A percentile compares a stretch with the other conserved stretches of the same genome.
Conservation (phyloP, 345 rosid species). For the Bruguiera parviflora region DNA sequence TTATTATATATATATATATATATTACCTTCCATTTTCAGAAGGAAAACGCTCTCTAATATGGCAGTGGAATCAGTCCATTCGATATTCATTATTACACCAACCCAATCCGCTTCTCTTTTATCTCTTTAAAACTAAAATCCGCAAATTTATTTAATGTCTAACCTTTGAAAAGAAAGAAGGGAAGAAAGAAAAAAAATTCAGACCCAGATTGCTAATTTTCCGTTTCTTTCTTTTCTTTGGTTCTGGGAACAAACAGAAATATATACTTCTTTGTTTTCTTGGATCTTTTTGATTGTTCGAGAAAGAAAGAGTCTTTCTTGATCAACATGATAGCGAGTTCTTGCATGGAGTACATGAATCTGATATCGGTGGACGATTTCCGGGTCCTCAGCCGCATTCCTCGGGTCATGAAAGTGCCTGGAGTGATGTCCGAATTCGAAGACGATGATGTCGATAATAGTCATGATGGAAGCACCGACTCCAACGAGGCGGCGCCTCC, state of each 20-base stretch:
- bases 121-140: slow-evolving; percentile 18
- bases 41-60: slow-evolving; percentile 5
- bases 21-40: slow-evolving; percentile 10
- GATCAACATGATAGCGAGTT: slow-evolving; percentile 39
- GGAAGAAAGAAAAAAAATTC: too few relatives aligned
- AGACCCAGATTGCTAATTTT: too few relatives aligned
- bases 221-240: slow-evolving; percentile 14
- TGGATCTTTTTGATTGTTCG: not conserved
- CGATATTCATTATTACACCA: slow-evolving; percentile 3
- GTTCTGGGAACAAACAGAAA: too few relatives aligned
- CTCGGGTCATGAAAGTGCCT: slow-evolving; percentile 35
- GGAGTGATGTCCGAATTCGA: slow-evolving; percentile 38
- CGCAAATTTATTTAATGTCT: too few relatives aligned
- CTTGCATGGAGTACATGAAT: slow-evolving; percentile 48
- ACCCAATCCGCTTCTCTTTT: slow-evolving; percentile 1
- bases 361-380: slow-evolving; percentile 61
- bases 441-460: slow-evolving; percentile 8
- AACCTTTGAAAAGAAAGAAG: too few relatives aligned
- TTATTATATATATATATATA: too few relatives aligned
- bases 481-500: slow-evolving; percentile 4
- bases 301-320: too few relatives aligned
- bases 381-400: slow-evolving; percentile 49
- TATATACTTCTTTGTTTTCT: too few relatives aligned
- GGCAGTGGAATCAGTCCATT: slow-evolving; percentile 22
- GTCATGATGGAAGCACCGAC: slow-evolving; percentile 6